Base-by-base conservation (phyloP, 116 monocot species). In the Cymodocea nodosa region DNA sequence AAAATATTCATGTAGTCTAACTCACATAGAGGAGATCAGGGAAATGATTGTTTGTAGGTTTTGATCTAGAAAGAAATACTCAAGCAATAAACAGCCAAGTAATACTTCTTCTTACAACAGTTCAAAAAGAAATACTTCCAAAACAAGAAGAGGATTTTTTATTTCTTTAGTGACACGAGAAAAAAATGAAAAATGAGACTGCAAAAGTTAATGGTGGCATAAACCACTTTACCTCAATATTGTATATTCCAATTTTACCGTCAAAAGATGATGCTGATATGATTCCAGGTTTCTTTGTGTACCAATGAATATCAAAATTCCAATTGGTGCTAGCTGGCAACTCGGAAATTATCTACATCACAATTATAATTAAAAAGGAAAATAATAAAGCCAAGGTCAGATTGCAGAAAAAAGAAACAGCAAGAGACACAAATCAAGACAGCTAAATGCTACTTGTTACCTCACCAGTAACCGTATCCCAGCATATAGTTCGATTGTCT, bases 221-320 rank as follows among this genome's bases (percentile, higher is more conserved):
- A 66, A 16, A 67, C 6, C 25, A 52, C 24, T 17, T 65, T 81
- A 99, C 99, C 93, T 99, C 86, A 56, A 99, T 89, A 79, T 92
- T 99, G 74, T 99, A 92, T 67, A 99, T 84, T 52, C 89, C 99
- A 73, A 99, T 79, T 75, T 99, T 99, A 10, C 80, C 87, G 78
- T 99, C 99, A 83, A 86, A 99, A 24, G 99, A 99, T 40, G 99
- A 92, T 59, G 99, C 99, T 64, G 99, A 84, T 69, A 99, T 89
- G 71, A 99, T 70, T 50, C 99, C 99, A 18, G 92, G 99, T 73
- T 92, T 84, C 69, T 89, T 99, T 9, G 89, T 87, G 40, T 89
- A 99, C 99, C 99, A 99, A 58, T 99, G 99, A 71, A 99, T 67
- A 73, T 99, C 99, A 83, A 99, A 92, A 69, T 99, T 99, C 83